Conservation (phyloP, 208 protist genomes). For the Crithidia brevicula region DNA sequence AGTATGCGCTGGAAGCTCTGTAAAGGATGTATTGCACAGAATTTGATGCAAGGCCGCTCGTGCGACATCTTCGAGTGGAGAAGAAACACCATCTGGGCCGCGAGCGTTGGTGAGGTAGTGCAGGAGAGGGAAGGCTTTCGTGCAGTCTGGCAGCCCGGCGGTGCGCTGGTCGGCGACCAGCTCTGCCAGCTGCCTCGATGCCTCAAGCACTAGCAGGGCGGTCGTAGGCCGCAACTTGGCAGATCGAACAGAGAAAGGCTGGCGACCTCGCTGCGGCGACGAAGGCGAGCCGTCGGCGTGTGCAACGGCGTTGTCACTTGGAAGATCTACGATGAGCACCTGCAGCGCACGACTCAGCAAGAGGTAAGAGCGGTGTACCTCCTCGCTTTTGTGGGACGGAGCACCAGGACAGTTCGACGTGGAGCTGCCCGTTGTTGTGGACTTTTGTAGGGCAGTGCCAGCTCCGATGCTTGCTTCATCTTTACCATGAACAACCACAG, state of each 20-base stretch:
- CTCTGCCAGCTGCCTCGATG: conserved; percentile 14
- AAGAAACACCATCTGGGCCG: too few species aligned
- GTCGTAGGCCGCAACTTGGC: conserved; percentile 18
- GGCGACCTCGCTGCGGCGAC: not conserved
- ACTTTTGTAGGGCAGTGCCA: too few species aligned
- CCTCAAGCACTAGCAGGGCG: conserved; percentile 28
- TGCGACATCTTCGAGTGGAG: conserved; percentile 15
- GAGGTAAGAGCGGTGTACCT: not conserved
- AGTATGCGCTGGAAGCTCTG: too few species aligned
- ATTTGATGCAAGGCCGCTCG: conserved; percentile 4
- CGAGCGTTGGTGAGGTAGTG: not conserved
- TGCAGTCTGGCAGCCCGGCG: not conserved
- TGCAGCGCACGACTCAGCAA: conserved; percentile 25
- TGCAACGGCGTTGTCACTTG: conserved; percentile 7
- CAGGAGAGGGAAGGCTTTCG: conserved; percentile 13
- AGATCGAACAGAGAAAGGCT: not conserved
- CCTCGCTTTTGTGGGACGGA: not conserved
- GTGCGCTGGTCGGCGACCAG: not conserved
- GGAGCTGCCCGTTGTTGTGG: too few species aligned
- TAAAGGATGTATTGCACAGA: not conserved
- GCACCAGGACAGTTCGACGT: too few species aligned
- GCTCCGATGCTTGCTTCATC: too few species aligned
- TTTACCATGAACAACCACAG: too few species aligned
- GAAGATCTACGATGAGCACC: conserved; percentile 37
- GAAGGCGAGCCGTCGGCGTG: not conserved